phyloP scores from a whole-genome alignment of 1,139 yeast species.

The Suhomyces yuchorum region DNA sequence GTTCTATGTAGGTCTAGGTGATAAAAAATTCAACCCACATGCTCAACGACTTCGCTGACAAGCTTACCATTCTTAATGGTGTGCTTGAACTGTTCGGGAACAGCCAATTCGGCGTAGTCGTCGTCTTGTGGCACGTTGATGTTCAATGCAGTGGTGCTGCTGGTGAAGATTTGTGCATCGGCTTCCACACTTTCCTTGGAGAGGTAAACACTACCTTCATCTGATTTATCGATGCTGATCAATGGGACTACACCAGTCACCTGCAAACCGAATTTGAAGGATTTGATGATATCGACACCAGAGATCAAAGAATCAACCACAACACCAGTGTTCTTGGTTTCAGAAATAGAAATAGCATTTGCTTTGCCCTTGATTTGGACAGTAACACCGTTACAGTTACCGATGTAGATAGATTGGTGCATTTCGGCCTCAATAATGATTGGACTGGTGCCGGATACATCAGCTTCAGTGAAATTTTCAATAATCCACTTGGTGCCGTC shows the following conservation, averaged over 20 bases:
- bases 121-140: conserved; percentile 74
- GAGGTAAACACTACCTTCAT: conserved; percentile 80
- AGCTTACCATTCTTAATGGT: conserved; percentile 42
- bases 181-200: conserved; percentile 68
- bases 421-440: conserved; percentile 76
- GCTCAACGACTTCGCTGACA: conserved; percentile 48
- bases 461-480: conserved; percentile 67
- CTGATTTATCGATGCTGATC: conserved; percentile 84
- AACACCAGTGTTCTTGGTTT: conserved; percentile 70
- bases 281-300: conserved; percentile 85
- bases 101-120: conserved; percentile 70
- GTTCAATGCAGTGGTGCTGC: conserved; percentile 83
- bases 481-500: conserved; percentile 87
- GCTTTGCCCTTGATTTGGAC: conserved; percentile 89
- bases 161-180: conserved; percentile 69
- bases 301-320: conserved; percentile 84
- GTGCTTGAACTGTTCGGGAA: conserved; percentile 89
- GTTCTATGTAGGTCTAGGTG: conserved; percentile 2
- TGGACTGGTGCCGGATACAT: conserved; percentile 42
- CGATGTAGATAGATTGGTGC: conserved; percentile 88
- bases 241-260: conserved; percentile 79
- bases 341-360: conserved; percentile 81
- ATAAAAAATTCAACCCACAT: conserved; percentile 35
- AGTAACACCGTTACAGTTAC: conserved; percentile 72
- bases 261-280: conserved; percentile 81